A percentile compares a stretch with the other conserved stretches of the same genome.
phyloP scores from a whole-genome alignment of 257 asterid species.

The Solanum verrucosum region DNA sequence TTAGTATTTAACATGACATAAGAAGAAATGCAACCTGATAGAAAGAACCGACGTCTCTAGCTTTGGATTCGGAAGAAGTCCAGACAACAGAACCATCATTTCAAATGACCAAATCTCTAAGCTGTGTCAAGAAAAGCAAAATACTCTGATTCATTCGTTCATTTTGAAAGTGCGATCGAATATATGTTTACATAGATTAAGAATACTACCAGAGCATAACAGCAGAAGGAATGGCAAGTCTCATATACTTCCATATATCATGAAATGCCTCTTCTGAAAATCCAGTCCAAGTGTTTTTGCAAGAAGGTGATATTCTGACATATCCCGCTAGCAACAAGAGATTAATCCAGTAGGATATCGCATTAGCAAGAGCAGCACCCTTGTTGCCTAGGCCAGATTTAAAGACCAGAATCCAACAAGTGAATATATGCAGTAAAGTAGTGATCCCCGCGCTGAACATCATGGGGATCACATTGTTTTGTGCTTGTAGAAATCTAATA shows the following conservation, averaged over 20 bases:
- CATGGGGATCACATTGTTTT: conserved; percentile 61
- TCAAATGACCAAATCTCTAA: conserved; percentile 76
- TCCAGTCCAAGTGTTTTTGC: conserved; percentile 48
- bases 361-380: conserved; percentile 69
- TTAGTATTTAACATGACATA: background rate
- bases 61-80: conserved; percentile 39
- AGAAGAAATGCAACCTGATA: background rate
- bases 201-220: conserved; percentile 11
- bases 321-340: conserved; percentile 34
- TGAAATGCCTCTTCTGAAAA: conserved; percentile 18
- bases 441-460: conserved; percentile 51
- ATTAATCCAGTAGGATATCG: conserved; percentile 54
- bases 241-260: background rate
- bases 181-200: background rate
- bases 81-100: conserved; percentile 67
- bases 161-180: background rate
- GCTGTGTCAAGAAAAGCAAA: conserved; percentile 14
- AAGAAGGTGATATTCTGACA: conserved; percentile 45
- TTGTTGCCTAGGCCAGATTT: conserved; percentile 49
- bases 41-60: conserved; percentile 8
- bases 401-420: conserved; percentile 53
- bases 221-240: conserved; percentile 10
- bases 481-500: conserved; percentile 51
- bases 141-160: background rate
- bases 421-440: conserved; percentile 29